Conservation (phyloP, 2,329 filamentous ascomycete species). For the Sporothrix inflata region DNA sequence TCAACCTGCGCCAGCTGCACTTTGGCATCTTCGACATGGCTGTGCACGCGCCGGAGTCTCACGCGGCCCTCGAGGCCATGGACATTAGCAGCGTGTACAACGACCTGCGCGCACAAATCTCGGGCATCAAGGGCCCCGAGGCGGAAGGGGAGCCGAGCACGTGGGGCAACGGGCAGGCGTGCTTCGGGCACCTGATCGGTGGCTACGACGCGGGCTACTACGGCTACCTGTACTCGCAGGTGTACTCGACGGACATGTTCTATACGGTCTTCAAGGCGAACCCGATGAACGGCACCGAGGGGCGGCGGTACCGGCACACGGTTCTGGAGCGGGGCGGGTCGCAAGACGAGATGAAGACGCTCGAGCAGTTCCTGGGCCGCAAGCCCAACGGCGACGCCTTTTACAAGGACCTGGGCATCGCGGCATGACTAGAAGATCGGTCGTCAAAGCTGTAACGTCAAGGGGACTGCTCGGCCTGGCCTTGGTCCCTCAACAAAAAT, state of each 20-base stretch:
- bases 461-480: neutral
- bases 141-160: slow-evolving; percentile 60
- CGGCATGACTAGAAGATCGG: slow-evolving; percentile 33
- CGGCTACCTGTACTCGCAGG: slow-evolving; percentile 72
- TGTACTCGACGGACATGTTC: slow-evolving; percentile 88
- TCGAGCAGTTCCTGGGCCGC: slow-evolving; percentile 77
- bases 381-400: slow-evolving; percentile 79
- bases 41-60: slow-evolving; percentile 71
- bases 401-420: slow-evolving; percentile 72
- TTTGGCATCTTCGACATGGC: slow-evolving; percentile 86
- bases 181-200: slow-evolving; percentile 80
- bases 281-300: slow-evolving; percentile 76
- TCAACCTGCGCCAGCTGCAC: slow-evolving; percentile 77
- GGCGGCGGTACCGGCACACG: slow-evolving; percentile 74
- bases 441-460: neutral
- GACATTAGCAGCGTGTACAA: slow-evolving; percentile 73
- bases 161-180: slow-evolving; percentile 79
- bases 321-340: slow-evolving; percentile 78
- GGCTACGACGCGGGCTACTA: slow-evolving; percentile 89
- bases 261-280: slow-evolving; percentile 75
- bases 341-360: slow-evolving; percentile 78
- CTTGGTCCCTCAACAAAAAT: too few species aligned
- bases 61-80: slow-evolving; percentile 68
- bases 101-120: slow-evolving; percentile 70
- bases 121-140: slow-evolving; percentile 74